Conservation (phyloP, 176 grass and related monocot genomes). For the Oryza meyeriana region DNA sequence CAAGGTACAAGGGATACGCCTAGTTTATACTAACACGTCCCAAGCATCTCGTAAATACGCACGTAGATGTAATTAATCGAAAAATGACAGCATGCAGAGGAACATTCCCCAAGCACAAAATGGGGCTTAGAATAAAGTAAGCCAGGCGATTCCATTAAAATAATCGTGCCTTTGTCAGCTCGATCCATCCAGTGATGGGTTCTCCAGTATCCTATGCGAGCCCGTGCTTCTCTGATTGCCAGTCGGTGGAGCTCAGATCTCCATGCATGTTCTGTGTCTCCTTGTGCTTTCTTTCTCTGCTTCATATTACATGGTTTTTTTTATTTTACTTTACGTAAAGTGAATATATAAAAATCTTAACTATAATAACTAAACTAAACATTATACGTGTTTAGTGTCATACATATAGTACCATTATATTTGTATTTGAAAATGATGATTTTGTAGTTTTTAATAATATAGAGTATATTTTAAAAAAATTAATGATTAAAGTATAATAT, state of each 20-base stretch:
- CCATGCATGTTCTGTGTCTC: not conserved
- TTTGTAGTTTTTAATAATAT: too few relatives aligned
- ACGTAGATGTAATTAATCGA: not conserved
- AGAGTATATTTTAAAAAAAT: too few relatives aligned
- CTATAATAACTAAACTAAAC: too few relatives aligned
- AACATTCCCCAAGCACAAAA: conserved; percentile 25
- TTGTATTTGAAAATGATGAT: too few relatives aligned
- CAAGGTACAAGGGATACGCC: not conserved
- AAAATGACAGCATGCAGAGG: not conserved
- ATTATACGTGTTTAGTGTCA: too few relatives aligned
- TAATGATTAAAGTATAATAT: too few relatives aligned
- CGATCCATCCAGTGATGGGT: not conserved
- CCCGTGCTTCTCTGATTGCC: not conserved
- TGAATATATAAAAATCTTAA: too few relatives aligned
- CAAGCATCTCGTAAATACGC: not conserved
- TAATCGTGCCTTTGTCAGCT: not conserved
- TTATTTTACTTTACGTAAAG: too few relatives aligned
- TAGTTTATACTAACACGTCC: not conserved
- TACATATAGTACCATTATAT: too few relatives aligned
- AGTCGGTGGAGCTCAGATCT: conserved; percentile 1
- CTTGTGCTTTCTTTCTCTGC: too few relatives aligned
- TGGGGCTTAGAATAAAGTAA: not conserved
- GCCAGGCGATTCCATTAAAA: not conserved
- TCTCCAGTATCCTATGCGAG: not conserved
- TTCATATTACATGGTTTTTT: too few relatives aligned